These are phyloP conservation scores for Yamadazyma trypodendri DNA, from an alignment of 1,139 yeast species.

Conservation along the genomic window DNA sequence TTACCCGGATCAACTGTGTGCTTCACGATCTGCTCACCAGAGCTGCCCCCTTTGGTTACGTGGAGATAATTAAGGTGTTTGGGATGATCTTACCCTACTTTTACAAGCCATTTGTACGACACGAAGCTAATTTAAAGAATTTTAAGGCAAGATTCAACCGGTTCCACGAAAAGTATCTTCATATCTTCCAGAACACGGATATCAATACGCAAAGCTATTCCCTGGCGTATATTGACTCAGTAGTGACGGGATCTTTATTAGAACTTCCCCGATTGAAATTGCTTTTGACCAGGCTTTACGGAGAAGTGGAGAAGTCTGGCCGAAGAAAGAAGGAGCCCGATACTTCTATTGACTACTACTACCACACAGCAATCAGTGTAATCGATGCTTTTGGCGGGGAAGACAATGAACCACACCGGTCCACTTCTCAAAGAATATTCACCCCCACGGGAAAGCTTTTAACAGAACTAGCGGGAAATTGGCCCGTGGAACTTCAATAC, in stretches of 20 bases:
- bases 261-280: conserved; percentile 71
- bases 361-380: conserved; percentile 56
- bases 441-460: conserved; percentile 90
- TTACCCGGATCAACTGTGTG: conserved; percentile 83
- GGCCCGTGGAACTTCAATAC: conserved; percentile 86
- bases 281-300: conserved; percentile 56
- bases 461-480: conserved; percentile 76
- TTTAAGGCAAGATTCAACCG: conserved; percentile 44
- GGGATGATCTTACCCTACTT: conserved; percentile 83
- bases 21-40: conserved; percentile 70
- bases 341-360: conserved; percentile 35
- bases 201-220: conserved; percentile 45
- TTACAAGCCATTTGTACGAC: conserved; percentile 88
- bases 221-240: conserved; percentile 60
- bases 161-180: conserved; percentile 41
- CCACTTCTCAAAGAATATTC: conserved; percentile 57
- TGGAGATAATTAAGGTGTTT: conserved; percentile 75
- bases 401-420: conserved; percentile 12
- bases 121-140: conserved; percentile 67
- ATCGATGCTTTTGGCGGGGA: conserved; percentile 74
- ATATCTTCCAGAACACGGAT: conserved; percentile 34
- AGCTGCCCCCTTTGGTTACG: conserved; percentile 66
- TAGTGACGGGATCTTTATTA: conserved; percentile 63
- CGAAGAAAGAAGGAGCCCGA: background rate
- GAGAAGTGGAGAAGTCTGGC: conserved; percentile 19